A percentile compares a stretch with the other conserved stretches of the same genome.
Evolutionary conservation across 139 green algal genomes (phyloP).

Genomic region (Volvox reticuliferus): DNA sequence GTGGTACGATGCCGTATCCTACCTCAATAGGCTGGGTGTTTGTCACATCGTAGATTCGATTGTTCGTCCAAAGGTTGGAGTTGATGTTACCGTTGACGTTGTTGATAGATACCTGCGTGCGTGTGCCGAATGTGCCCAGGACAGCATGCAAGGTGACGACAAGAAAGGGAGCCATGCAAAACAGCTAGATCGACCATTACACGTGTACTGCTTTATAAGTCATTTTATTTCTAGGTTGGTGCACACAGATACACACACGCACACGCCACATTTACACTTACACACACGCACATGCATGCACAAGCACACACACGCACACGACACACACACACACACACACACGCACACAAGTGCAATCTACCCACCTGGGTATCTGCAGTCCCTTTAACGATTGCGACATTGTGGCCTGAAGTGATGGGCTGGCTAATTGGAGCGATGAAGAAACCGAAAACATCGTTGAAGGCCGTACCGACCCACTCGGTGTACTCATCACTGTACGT

Average conservation of each 20-base stretch:
- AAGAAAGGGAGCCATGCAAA: neutral
- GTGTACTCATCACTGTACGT: constrained; percentile 33
- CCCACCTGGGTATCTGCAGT: constrained; percentile 12
- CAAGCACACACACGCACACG: too few relatives aligned
- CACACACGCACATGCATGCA: too few relatives aligned
- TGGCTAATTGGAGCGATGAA: constrained; percentile 5
- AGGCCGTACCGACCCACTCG: constrained; percentile 38
- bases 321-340: too few relatives aligned
- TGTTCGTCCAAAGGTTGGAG: constrained; percentile 25
- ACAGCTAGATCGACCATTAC: neutral
- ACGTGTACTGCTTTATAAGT: neutral
- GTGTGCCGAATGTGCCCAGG: neutral
- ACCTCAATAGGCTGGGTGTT: neutral
- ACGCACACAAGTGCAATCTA: too few relatives aligned
- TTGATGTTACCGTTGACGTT: constrained; percentile 24
- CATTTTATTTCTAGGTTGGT: too few relatives aligned
- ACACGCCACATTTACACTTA: neutral
- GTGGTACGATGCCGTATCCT: too few relatives aligned
- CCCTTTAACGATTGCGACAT: constrained; percentile 40
- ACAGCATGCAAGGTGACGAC: neutral
- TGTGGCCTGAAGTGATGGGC: constrained; percentile 35
- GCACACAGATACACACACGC: too few relatives aligned
- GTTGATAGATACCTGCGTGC: constrained; percentile 44
- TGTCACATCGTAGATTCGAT: neutral
- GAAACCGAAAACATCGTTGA: constrained; percentile 55